Conservation (phyloP, 257 asterid genomes). For the Solanum sejunctum region DNA sequence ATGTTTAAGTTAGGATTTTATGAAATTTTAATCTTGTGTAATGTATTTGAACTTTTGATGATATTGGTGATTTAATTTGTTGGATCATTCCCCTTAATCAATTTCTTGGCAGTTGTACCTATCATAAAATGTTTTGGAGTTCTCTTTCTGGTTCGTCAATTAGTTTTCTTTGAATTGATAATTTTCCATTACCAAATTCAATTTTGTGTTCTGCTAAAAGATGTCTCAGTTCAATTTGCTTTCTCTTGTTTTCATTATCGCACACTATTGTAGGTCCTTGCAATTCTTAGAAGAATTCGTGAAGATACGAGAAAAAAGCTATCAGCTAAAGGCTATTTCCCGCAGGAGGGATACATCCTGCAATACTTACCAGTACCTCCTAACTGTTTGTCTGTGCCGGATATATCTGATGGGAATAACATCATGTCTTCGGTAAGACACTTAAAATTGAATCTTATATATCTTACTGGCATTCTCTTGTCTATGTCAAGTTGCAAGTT, state of each 20-base stretch:
- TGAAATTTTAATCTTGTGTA: background rate
- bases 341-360: constrained; percentile 83
- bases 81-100: background rate
- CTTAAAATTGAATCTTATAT: background rate
- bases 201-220: background rate
- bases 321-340: constrained; percentile 50
- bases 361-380: constrained; percentile 92
- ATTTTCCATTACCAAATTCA: background rate
- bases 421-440: constrained; percentile 76
- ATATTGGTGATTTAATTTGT: background rate
- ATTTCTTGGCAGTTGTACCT: background rate
- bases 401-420: constrained; percentile 82
- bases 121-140: background rate
- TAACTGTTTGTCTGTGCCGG: constrained; percentile 93
- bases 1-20: background rate
- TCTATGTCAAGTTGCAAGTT: background rate
- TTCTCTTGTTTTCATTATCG: background rate
- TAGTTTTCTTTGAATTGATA: background rate
- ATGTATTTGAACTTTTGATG: background rate
- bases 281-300: constrained; percentile 51
- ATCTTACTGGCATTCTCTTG: constrained; percentile 12
- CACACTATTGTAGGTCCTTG: constrained; percentile 37
- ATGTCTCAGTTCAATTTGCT: background rate
- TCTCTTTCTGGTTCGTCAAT: background rate
- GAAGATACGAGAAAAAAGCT: constrained; percentile 58